phyloP scores from a whole-genome alignment of 1,284 basidiomycete genomes.

The Gymnopus androsaceus region DNA sequence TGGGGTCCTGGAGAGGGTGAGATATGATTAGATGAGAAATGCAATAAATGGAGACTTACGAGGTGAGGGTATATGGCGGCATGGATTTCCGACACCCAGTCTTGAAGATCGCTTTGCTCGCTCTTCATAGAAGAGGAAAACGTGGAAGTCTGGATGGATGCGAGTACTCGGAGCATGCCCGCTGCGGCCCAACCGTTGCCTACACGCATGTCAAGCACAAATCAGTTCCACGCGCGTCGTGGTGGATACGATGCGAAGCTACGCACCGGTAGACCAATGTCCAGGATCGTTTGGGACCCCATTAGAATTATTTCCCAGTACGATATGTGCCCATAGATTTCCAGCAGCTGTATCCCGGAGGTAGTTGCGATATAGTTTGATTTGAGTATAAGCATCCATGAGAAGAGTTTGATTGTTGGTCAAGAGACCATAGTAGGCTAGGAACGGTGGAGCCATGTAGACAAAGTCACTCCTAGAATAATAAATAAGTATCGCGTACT shows the following conservation, averaged over 20 bases:
- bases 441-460: constrained; percentile 91
- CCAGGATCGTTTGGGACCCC: constrained; percentile 48
- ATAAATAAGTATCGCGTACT: not conserved
- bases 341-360: constrained; percentile 49
- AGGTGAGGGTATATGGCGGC: constrained; percentile 64
- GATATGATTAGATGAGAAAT: constrained; percentile 7
- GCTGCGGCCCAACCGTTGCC: constrained; percentile 88
- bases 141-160: constrained; percentile 68
- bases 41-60: constrained; percentile 32
- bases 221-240: too few relatives aligned
- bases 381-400: constrained; percentile 75
- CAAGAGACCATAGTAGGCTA: constrained; percentile 85
- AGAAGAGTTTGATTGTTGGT: constrained; percentile 71
- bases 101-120: constrained; percentile 61
- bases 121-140: constrained; percentile 49
- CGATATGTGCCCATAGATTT: constrained; percentile 73
- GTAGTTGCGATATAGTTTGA: constrained; percentile 73
- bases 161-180: constrained; percentile 82
- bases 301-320: constrained; percentile 48
- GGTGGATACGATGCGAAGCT: too few relatives aligned
- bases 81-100: constrained; percentile 77
- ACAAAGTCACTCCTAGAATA: constrained; percentile 68
- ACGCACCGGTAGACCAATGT: constrained; percentile 73
- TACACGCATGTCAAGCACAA: constrained; percentile 28
- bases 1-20: constrained; percentile 37